Conservation (phyloP, 2,329 filamentous ascomycete genomes). For the Penicillium sp. region DNA sequence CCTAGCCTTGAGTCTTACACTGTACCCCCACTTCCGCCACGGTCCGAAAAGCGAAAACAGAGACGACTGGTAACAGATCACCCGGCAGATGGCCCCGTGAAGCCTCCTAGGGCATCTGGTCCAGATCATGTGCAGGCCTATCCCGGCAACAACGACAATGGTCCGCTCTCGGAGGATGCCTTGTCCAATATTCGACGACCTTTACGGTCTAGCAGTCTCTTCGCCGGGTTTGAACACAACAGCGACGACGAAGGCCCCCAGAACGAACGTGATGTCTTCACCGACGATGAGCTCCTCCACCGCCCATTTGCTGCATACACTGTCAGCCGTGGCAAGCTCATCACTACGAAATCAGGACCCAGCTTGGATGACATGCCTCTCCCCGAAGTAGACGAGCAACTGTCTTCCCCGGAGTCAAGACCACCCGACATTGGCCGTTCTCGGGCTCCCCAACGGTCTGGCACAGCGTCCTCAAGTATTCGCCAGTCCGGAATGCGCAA, state of each 20-base stretch:
- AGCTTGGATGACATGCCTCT: slow-evolving; percentile 35
- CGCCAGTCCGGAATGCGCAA: slow-evolving; percentile 67
- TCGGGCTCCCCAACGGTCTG: slow-evolving; percentile 34
- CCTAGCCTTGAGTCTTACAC: slow-evolving; percentile 35
- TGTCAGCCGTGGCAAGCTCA: slow-evolving; percentile 43
- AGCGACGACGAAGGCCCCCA: slow-evolving; percentile 51
- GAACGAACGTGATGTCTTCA: slow-evolving; percentile 36
- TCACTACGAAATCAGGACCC: slow-evolving; percentile 34
- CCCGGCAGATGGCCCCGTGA: slow-evolving; percentile 40
- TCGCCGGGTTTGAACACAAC: slow-evolving; percentile 74
- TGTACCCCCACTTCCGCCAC: slow-evolving; percentile 35
- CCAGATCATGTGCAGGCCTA: slow-evolving; percentile 62
- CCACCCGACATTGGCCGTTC: slow-evolving; percentile 23
- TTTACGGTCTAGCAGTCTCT: slow-evolving; percentile 77
- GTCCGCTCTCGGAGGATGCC: slow-evolving; percentile 61
- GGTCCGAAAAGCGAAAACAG: slow-evolving; percentile 29
- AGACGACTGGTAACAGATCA: slow-evolving; percentile 40
- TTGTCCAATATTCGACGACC: slow-evolving; percentile 64
- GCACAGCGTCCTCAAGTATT: slow-evolving; percentile 36
- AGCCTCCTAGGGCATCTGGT: slow-evolving; percentile 19
- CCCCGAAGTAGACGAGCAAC: slow-evolving; percentile 40
- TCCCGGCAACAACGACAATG: slow-evolving; percentile 77
- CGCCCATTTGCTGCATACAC: slow-evolving; percentile 46
- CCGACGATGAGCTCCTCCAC: slow-evolving; percentile 46
- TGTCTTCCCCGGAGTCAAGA: slow-evolving; percentile 31